phyloP scores from a whole-genome alignment of 345 rosid genomes.

The Combretum micranthum region DNA sequence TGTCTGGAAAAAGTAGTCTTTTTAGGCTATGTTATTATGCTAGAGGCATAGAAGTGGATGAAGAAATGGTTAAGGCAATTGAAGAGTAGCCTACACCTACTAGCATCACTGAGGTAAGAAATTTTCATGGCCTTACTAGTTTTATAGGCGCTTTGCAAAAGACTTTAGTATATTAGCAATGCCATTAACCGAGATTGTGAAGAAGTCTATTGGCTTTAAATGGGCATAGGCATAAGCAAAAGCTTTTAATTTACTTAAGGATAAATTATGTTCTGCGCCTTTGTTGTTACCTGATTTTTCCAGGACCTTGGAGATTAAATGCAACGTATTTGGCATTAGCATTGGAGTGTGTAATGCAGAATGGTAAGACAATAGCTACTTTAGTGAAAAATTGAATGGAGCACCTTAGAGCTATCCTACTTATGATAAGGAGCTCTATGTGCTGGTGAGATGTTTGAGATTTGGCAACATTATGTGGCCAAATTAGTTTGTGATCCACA shows the following conservation, averaged over 20 bases:
- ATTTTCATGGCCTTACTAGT: neutral
- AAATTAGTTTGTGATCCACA: no score
- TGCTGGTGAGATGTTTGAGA: neutral
- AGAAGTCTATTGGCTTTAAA: neutral
- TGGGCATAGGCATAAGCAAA: neutral
- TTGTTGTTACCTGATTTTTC: neutral
- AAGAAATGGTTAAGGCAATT: no score
- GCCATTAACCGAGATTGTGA: neutral
- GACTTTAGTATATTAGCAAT: neutral
- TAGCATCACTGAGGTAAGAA: neutral
- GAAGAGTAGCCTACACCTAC: neutral
- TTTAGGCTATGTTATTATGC: no score
- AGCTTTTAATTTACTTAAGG: neutral
- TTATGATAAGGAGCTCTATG: neutral
- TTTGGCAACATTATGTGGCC: neutral
- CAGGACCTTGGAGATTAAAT: neutral
- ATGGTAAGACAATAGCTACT: neutral
- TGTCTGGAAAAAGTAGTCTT: no score
- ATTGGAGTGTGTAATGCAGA: neutral
- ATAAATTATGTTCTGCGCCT: neutral
- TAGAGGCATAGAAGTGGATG: no score
- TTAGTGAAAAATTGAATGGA: neutral
- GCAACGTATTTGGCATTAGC: neutral
- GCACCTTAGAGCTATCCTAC: no score
- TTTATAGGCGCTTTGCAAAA: constrained; percentile 1